Conservation (phyloP, 805 yeast species). For the Zygosaccharomyces pseudorouxii region DNA sequence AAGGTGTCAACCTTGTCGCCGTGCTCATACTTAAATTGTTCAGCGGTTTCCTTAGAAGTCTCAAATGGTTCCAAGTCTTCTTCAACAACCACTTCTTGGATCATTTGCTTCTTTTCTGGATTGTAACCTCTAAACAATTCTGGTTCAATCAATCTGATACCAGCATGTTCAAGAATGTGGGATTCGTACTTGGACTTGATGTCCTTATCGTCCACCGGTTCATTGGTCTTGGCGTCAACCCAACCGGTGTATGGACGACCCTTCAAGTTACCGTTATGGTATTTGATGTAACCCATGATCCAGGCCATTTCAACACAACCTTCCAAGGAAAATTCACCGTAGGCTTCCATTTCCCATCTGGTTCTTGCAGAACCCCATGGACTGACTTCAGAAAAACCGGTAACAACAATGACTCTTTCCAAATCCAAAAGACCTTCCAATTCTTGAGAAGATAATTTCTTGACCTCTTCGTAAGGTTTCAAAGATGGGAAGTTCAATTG, state of each 20-base stretch:
- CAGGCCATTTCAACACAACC: conserved; percentile 99
- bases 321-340: conserved; percentile 91
- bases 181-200: conserved; percentile 89
- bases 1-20: conserved; percentile 91
- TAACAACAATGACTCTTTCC: conserved; percentile 87
- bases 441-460: conserved; percentile 57
- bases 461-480: conserved; percentile 70
- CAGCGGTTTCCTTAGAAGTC: conserved; percentile 91
- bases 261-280: conserved; percentile 70
- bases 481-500: conserved; percentile 88
- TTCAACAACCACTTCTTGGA: conserved; percentile 95
- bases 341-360: conserved; percentile 99
- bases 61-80: conserved; percentile 96
- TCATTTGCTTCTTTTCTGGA: conserved; percentile 86
- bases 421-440: conserved; percentile 89
- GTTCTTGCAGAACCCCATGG: conserved; percentile 99
- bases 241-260: conserved; percentile 87
- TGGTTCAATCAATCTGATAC: conserved; percentile 95
- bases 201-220: conserved; percentile 92
- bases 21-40: conserved; percentile 88
- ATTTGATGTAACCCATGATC: conserved; percentile 97
- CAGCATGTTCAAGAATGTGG: conserved; percentile 84
- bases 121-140: conserved; percentile 91
- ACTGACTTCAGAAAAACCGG: conserved; percentile 98
- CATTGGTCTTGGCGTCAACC: conserved; percentile 91